These are phyloP conservation scores for Hypoxylon trugodes DNA, from an alignment of 495 filamentous ascomycete species.

Conservation along the genomic window DNA sequence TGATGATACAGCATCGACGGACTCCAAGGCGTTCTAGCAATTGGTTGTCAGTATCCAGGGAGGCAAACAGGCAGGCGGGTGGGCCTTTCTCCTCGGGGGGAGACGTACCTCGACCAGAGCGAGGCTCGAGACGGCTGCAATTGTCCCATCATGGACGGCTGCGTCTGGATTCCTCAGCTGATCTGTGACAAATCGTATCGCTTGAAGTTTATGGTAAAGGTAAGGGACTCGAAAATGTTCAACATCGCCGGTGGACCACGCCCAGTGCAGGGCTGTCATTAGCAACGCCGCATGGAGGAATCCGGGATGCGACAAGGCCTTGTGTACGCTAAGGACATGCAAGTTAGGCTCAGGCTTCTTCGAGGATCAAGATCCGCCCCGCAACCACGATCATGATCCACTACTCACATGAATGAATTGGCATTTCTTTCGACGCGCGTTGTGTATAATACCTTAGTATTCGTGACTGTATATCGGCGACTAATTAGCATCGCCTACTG, in stretches of 20 bases:
- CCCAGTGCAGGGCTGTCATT: slow-evolving; percentile 46
- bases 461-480: slow-evolving; percentile 31
- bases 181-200: slow-evolving; percentile 49
- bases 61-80: slow-evolving; percentile 16
- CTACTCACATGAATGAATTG: slow-evolving; percentile 45
- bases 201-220: slow-evolving; percentile 46
- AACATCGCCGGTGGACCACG: slow-evolving; percentile 45
- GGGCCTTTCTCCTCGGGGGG: neutral
- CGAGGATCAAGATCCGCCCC: slow-evolving; percentile 17
- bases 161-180: slow-evolving; percentile 42
- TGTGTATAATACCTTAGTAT: slow-evolving; percentile 40
- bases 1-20: slow-evolving; percentile 41
- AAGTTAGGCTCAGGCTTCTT: slow-evolving; percentile 26
- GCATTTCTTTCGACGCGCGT: slow-evolving; percentile 39
- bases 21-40: slow-evolving; percentile 39
- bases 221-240: slow-evolving; percentile 46
- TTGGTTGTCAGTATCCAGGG: too few relatives aligned
- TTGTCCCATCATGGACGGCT: slow-evolving; percentile 46
- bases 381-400: slow-evolving; percentile 6
- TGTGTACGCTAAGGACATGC: slow-evolving; percentile 38
- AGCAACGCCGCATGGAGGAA: slow-evolving; percentile 47
- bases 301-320: slow-evolving; percentile 46
- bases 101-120: slow-evolving; percentile 50
- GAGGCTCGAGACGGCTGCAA: slow-evolving; percentile 49
- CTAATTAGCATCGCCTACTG: slow-evolving; percentile 23